Evolutionary conservation across 202 grass and related monocot genomes (phyloP), one percentile per base, ranked within the genome.

Genomic region (Carex arenaria): DNA sequence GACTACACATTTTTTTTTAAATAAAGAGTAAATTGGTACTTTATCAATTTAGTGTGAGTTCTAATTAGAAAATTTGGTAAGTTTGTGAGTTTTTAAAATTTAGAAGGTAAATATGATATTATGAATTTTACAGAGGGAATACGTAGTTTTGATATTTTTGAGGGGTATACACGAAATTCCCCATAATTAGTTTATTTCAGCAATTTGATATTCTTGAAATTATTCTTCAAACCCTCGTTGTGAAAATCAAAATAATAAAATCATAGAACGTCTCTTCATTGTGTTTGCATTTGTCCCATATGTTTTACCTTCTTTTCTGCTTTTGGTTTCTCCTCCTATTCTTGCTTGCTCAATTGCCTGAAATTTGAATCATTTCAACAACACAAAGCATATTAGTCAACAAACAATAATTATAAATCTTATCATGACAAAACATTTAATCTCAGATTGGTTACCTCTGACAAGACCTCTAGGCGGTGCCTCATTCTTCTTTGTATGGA

Each of bases 401-500:
- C 18, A 10, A 64, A 18, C 17, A 19, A 26, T 9, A n/a, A 40
- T 40, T 40, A 40, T 40, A 40, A 40, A 40, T 40, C 38, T 40
- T 5, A 43, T 26, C 20, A 55, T 53, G 22, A 68, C 4, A 67
- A 3, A 14, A 61, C 17, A 40, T 28, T 54, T 81, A 15, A 80
- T 63, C 22, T 28, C 54, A 4, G 18, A 82, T 8, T 55, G 23
- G 54, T 4, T 81, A 97, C 94, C 89, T 95, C 91, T 1, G 87
- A 80, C 78, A 93, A 87, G 62, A 52, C 80, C 52, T 93, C 88
- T 65, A 89, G 30, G 18, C 88, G 91, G 78, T 85, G 78, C 30
- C 92, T 89, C 89, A 93, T 90, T 78, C 84, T 93, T 85, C 91
- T 87, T 78, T 98, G 95, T 20, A 98, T 92, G 85, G 90, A 90